Percentiles rank a stretch among this genome's conserved stretches.
These are phyloP conservation scores for Teunomyces gatunensis DNA, from an alignment of 805 yeast genomes.

Conservation along the genomic window DNA sequence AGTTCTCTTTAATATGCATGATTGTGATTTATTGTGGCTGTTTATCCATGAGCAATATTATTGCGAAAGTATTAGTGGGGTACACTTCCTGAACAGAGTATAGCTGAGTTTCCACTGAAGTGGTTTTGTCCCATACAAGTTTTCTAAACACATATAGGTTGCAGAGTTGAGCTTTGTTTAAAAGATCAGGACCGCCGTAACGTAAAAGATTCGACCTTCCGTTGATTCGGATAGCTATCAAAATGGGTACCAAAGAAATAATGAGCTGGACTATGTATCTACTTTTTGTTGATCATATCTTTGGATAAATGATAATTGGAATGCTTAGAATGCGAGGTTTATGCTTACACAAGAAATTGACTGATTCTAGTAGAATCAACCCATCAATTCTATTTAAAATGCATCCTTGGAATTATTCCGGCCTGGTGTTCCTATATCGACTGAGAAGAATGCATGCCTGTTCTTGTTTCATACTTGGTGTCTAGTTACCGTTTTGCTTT, in stretches of 20 bases:
- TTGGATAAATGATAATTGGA: background rate
- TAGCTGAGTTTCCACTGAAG: background rate
- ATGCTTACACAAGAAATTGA: conserved; percentile 1
- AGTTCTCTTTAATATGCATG: conserved; percentile 1
- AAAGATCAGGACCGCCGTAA: conserved; percentile 4
- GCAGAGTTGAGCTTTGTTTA: background rate
- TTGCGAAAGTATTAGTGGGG: background rate
- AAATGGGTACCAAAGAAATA: background rate
- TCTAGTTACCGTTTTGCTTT: conserved; percentile 1
- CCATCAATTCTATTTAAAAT: background rate
- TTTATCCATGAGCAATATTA: background rate
- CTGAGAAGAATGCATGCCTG: background rate
- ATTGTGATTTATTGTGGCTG: background rate
- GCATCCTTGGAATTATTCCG: conserved; percentile 6
- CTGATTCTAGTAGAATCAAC: background rate
- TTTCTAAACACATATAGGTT: background rate
- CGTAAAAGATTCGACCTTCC: background rate
- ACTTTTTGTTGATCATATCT: background rate
- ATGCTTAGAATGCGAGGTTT: conserved; percentile 2
- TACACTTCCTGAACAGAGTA: background rate
- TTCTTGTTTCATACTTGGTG: background rate
- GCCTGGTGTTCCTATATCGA: background rate
- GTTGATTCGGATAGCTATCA: background rate
- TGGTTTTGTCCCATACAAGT: background rate
- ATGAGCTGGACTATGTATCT: background rate